phyloP scores from a whole-genome alignment of 257 asterid species.

The Rehmannia glutinosa region DNA sequence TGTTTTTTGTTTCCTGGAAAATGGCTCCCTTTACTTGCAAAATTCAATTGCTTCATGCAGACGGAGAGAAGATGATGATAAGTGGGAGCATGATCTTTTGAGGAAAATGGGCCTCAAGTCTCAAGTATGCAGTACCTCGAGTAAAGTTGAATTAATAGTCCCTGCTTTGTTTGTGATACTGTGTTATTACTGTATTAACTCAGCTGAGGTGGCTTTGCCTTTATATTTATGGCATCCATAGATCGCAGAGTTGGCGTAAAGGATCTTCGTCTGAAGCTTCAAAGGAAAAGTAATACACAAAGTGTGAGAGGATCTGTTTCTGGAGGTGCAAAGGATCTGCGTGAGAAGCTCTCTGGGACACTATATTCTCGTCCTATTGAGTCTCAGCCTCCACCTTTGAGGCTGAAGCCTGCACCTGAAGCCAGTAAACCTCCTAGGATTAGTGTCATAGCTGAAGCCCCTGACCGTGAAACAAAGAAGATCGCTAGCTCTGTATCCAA shows the following conservation, averaged over 20 bases:
- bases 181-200: conserved; percentile 8
- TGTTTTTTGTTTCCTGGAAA: conserved; percentile 5
- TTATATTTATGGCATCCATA: conserved; percentile 26
- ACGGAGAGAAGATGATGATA: conserved; percentile 65
- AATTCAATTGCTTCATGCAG: conserved; percentile 35
- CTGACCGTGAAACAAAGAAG: conserved; percentile 36
- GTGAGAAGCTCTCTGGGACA: conserved; percentile 76
- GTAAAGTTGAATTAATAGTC: conserved; percentile 8
- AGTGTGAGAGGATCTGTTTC: conserved; percentile 42
- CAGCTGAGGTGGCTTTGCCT: conserved; percentile 16
- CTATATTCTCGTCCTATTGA: conserved; percentile 40
- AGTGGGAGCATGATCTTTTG: conserved; percentile 78
- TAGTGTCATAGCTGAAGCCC: conserved; percentile 48
- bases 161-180: conserved; percentile 12
- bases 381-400: conserved; percentile 28
- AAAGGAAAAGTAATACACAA: conserved; percentile 49
- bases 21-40: not conserved
- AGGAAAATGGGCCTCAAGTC: conserved; percentile 30
- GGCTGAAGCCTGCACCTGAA: conserved; percentile 44
- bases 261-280: conserved; percentile 84
- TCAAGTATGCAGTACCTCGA: conserved; percentile 42
- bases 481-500: conserved; percentile 40
- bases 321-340: conserved; percentile 65
- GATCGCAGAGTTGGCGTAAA: conserved; percentile 53
- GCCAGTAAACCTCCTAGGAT: conserved; percentile 44